phyloP scores from a whole-genome alignment of 1,284 basidiomycete genomes.

The Cutaneotrichosporon cyanovorans region DNA sequence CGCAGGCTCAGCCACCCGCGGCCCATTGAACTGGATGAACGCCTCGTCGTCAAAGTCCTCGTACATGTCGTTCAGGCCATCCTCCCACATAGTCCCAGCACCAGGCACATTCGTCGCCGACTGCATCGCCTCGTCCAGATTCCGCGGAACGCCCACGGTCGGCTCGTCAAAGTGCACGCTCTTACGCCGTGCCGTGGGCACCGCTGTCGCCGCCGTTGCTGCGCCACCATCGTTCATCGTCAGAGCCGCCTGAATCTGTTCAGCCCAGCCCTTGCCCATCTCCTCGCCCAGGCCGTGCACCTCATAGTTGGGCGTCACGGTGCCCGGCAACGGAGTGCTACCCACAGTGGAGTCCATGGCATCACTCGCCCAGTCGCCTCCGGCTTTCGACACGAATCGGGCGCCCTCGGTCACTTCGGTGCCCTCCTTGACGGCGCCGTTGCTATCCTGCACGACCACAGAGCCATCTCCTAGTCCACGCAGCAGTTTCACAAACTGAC shows the following conservation, averaged over 20 bases:
- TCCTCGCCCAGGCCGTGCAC: background rate
- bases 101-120: conserved; percentile 34
- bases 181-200: conserved; percentile 23
- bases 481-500: conserved; percentile 81
- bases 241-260: conserved; percentile 30
- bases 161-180: conserved; percentile 43
- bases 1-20: conserved; percentile 19
- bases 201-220: no score
- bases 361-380: conserved; percentile 18
- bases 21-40: conserved; percentile 32
- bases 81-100: conserved; percentile 39
- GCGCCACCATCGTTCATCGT: conserved; percentile 16
- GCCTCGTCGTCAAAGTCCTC: conserved; percentile 34
- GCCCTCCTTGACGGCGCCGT: conserved; percentile 10
- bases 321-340: background rate
- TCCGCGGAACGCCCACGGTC: conserved; percentile 25
- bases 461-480: conserved; percentile 71
- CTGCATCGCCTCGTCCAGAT: conserved; percentile 48
- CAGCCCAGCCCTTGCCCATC: conserved; percentile 5
- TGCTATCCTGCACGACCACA: conserved; percentile 64
- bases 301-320: background rate
- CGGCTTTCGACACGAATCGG: conserved; percentile 34
- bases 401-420: conserved; percentile 39
- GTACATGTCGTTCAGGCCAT: conserved; percentile 28
- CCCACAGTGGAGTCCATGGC: background rate